Base-by-base conservation (phyloP, 1,139 yeast genomes). In the Lizanozyma gosingica region DNA sequence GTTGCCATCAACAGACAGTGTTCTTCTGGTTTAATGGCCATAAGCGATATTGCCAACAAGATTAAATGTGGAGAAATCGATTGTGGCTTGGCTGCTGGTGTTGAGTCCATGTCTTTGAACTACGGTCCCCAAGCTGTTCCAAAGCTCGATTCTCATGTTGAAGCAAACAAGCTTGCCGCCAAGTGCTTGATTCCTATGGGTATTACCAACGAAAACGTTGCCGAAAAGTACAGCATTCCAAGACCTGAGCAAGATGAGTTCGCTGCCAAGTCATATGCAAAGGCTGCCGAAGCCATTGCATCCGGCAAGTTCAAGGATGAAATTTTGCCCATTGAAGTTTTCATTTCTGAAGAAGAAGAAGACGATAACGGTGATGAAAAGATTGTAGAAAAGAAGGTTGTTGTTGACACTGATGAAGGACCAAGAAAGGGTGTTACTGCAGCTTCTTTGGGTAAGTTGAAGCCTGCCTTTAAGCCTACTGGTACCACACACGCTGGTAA, bases 401-500 rank as follows among this genome's bases (percentile, higher is more conserved):
- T 63, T 35, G 85, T 87, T 40, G 75, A 72, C 53, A 75, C 77
- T 38, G 98, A 90, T 57, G 96, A 90, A 59, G 97, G 97, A 22
- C 94, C 95, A 59, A 79, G 97, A 63, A 66, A 74, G 52, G 87
- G 87, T 45, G 95, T 88, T 44, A 86, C 95, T 40, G 78, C 90
- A 37, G 80, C 75, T 50, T 76, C 85, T 14, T 72, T 90, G 49
- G 69, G 71, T 43, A 87, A 83, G 62, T 65, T 90, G 51, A 80
- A 71, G 62, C 94, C 97, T 14, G 96, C 97, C n/a, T 90, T 90
- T 71, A 76, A 75, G 56, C 72, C 76, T 49, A 78, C 78, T 51
- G 97, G 97, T 48, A 60, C 82, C 39, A 86, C 97, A 14, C 90
- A 86, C 51, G 97, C 97, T 34, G 97, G 97, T 56, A 90, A 90